Conservation (phyloP, 2,329 filamentous ascomycete species). For the Verticillium albo-atrum region DNA sequence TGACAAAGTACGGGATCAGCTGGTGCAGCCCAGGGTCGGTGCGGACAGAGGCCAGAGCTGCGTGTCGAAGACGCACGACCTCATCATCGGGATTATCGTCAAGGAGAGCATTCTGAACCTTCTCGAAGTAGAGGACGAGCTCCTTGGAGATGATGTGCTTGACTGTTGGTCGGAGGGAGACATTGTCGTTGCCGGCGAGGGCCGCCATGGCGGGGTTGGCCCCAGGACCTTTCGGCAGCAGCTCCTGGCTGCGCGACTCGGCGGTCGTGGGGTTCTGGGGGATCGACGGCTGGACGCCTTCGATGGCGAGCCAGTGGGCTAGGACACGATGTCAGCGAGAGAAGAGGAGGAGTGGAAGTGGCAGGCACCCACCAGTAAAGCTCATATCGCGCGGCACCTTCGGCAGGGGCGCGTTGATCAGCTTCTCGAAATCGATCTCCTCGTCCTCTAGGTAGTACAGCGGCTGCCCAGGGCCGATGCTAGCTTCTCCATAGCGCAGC, state of each 20-base stretch:
- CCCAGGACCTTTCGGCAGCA: slow-evolving; percentile 84
- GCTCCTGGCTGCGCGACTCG: slow-evolving; percentile 78
- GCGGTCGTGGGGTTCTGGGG: slow-evolving; percentile 90
- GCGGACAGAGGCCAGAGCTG: slow-evolving; percentile 78
- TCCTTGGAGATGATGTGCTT: slow-evolving; percentile 97
- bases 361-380: slow-evolving; percentile 66
- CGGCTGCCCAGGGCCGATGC: slow-evolving; percentile 86
- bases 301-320: slow-evolving; percentile 97
- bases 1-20: slow-evolving; percentile 91
- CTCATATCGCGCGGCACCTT: slow-evolving; percentile 91
- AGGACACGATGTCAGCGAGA: slow-evolving; percentile 12
- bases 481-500: slow-evolving; percentile 88
- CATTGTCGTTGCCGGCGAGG: slow-evolving; percentile 76
- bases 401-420: slow-evolving; percentile 93
- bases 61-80: slow-evolving; percentile 66
- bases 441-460: slow-evolving; percentile 98
- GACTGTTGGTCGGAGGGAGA: slow-evolving; percentile 81
- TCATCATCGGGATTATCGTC: slow-evolving; percentile 83
- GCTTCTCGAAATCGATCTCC: slow-evolving; percentile 97
- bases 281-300: slow-evolving; percentile 94
- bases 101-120: slow-evolving; percentile 82
- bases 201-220: slow-evolving; percentile 82
- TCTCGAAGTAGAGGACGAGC: slow-evolving; percentile 94
- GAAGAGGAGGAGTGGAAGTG: neutral
- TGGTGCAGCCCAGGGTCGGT: slow-evolving; percentile 93